These are phyloP conservation scores for Thymus quinquecostatus DNA, from an alignment of 257 asterid species.

Conservation along the genomic window DNA sequence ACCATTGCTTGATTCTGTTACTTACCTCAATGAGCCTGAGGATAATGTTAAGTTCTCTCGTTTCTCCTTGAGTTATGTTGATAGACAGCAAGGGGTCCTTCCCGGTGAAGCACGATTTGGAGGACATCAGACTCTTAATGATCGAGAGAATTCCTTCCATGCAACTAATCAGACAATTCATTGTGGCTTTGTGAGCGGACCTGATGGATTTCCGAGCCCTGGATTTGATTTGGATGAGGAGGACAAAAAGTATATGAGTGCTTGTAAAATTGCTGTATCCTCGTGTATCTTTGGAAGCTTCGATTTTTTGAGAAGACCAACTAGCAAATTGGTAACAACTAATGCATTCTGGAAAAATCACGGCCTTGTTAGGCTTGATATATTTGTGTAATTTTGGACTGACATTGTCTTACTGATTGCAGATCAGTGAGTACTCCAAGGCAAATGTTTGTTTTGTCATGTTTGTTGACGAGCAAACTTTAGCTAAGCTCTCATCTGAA, in stretches of 20 bases:
- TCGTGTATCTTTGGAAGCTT: conserved; percentile 97
- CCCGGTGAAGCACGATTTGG: conserved; percentile 67
- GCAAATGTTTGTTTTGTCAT: conserved; percentile 81
- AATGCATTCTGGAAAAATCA: conserved; percentile 10
- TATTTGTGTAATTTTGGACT: conserved; percentile 12
- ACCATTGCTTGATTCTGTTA: conserved; percentile 62
- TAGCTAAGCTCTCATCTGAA: conserved; percentile 67
- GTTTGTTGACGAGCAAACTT: conserved; percentile 85
- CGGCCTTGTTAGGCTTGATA: conserved; percentile 8
- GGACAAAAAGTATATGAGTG: conserved; percentile 63
- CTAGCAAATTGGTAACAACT: conserved; percentile 76
- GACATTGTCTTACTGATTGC: conserved; percentile 32
- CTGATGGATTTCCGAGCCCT: conserved; percentile 57
- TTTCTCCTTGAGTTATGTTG: conserved; percentile 71
- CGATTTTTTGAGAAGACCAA: conserved; percentile 86
- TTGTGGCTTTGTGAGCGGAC: conserved; percentile 83
- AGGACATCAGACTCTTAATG: conserved; percentile 78
- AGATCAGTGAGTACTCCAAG: conserved; percentile 92
- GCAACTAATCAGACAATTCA: conserved; percentile 75
- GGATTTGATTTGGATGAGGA: conserved; percentile 81
- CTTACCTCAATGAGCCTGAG: conserved; percentile 72
- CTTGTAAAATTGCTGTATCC: conserved; percentile 70
- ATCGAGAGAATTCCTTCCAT: conserved; percentile 72
- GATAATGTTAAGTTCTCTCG: conserved; percentile 58
- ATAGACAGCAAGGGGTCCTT: conserved; percentile 54